Conservation (phyloP, 257 asterid genomes). For the Nicotiana obtusifolia region DNA sequence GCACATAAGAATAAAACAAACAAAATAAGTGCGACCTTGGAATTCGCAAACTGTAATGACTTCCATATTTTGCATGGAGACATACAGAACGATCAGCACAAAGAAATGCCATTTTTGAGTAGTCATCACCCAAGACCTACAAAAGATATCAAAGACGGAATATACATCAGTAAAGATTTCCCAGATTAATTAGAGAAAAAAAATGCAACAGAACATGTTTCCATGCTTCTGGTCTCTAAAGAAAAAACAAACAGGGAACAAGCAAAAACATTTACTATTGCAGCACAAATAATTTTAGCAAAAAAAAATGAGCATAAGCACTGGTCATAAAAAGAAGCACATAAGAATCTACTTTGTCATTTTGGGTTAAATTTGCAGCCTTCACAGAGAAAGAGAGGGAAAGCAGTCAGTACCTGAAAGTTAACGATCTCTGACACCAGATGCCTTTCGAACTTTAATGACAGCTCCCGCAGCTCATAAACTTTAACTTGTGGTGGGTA, state of each 20-base stretch:
- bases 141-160: constrained; percentile 9
- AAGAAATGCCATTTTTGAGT: constrained; percentile 86
- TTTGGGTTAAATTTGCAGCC: neutral
- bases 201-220: neutral
- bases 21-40: constrained; percentile 52
- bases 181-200: neutral
- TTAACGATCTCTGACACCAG: constrained; percentile 77
- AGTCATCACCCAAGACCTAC: constrained; percentile 88
- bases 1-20: neutral
- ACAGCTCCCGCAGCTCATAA: constrained; percentile 70
- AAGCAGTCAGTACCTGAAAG: constrained; percentile 50
- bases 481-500: constrained; percentile 98
- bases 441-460: constrained; percentile 91
- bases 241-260: neutral
- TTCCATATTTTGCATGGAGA: constrained; percentile 95
- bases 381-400: neutral
- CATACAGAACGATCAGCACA: constrained; percentile 90
- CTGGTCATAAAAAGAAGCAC: neutral
- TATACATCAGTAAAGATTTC: neutral
- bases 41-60: constrained; percentile 83
- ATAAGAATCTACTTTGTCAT: neutral
- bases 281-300: neutral
- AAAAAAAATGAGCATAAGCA: neutral
- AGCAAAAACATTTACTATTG: neutral
- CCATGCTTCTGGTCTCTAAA: neutral